Base-by-base conservation (phyloP, 192 early-diverging fungal genomes). In the Diversispora eburnea region DNA sequence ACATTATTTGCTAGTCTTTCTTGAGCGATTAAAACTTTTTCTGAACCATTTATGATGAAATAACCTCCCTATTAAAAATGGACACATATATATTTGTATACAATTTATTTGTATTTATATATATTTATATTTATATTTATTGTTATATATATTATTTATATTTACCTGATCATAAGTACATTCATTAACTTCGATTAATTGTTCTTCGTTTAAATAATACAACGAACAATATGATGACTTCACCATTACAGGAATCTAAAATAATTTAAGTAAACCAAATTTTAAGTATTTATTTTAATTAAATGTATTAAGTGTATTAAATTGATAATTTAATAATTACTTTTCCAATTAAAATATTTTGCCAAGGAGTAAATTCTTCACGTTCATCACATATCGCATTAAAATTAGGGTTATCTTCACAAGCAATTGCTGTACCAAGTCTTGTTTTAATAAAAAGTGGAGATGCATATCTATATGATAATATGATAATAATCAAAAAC, bases 21-120 rank as follows among this genome's bases (percentile, higher is more conserved):
- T 84, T 99, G 98, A 20, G 96, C 96, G 81, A 99, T 99, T 72
- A 99, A 84, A 5, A 99, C 93, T 82, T 99, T 99, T 79, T 99
- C 98, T 7, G 95, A 96, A 13, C 98, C 98, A 82, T 98, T 98
- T 81, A 99, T 96, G 48, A 99, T 85, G 84, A 99, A 99, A 79
- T 99, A 99, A 59, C 98, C 98, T 72, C 98, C 98, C 92, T 95
- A 84, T 85, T 82, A 66, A 49, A 48, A 22, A 49, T n/a, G n/a
- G n/a, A n/a, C n/a, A n/a, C n/a, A n/a, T n/a, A n/a, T 15, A 56
- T 13, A 52, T 17, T 71, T 9, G 39, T 13, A 33, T 20, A 61
- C 13, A 12, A 47, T 33, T 47, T 10, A 3, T 57, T 51, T 51
- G 45, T 13, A 7, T 13, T n/a, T 19, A 20, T 20, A 8, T 2